Conservation (phyloP, 2,329 filamentous ascomycete species). For the Sordariomycetes sp. region DNA sequence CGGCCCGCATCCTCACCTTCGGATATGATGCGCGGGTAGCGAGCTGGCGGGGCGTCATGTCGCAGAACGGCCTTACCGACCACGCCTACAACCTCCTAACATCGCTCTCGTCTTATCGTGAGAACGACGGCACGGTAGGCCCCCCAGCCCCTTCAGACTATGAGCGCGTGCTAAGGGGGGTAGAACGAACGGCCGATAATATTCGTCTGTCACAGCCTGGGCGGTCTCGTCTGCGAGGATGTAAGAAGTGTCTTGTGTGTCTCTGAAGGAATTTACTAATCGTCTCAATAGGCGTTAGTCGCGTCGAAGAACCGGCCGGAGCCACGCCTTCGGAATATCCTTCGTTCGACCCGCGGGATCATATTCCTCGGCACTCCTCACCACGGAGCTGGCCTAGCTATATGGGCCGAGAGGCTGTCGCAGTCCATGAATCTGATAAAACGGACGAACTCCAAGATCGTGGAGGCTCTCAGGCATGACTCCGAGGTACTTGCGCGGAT, state of each 20-base stretch:
- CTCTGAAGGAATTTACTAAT: too few relatives aligned
- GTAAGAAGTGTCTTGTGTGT: too few relatives aligned
- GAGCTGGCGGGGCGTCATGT: slow-evolving; percentile 14
- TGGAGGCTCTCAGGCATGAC: slow-evolving; percentile 7
- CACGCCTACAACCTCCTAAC: slow-evolving; percentile 18
- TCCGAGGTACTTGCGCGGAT: slow-evolving; percentile 17
- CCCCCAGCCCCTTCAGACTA: neutral
- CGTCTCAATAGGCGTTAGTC: neutral
- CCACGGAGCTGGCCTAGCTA: neutral
- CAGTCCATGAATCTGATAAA: neutral
- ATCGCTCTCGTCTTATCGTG: slow-evolving; percentile 13
- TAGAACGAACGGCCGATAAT: slow-evolving; percentile 13
- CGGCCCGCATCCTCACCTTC: neutral
- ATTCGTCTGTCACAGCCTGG: slow-evolving; percentile 15
- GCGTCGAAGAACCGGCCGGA: neutral
- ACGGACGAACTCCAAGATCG: neutral
- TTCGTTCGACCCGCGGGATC: neutral
- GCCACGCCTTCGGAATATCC: neutral
- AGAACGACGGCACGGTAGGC: slow-evolving; percentile 14
- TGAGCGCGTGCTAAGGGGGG: neutral
- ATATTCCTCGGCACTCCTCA: neutral
- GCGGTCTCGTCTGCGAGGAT: slow-evolving; percentile 14
- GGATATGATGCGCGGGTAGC: slow-evolving; percentile 16
- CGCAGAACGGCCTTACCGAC: slow-evolving; percentile 15
- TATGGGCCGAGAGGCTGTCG: neutral